Conservation (phyloP, 306 rosid genomes). For the Prunus armeniaca region DNA sequence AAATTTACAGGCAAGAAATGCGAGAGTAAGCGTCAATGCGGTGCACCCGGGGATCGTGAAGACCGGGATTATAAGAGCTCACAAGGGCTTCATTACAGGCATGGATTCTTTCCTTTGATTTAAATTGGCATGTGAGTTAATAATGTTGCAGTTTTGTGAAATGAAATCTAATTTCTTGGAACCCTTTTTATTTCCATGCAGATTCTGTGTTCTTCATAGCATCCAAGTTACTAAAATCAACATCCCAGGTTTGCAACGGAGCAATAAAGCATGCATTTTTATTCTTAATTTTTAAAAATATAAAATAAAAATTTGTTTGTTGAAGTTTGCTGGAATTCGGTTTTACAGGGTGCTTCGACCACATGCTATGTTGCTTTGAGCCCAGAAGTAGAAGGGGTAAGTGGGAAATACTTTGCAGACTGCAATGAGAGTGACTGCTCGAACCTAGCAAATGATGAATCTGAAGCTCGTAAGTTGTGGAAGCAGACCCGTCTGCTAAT, state of each 20-base stretch:
- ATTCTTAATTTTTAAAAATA: no score
- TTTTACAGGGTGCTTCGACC: conserved; percentile 77
- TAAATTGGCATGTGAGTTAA: neutral
- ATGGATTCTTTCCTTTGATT: neutral
- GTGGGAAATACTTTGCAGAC: conserved; percentile 80
- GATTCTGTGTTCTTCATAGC: conserved; percentile 84
- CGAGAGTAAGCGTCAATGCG: conserved; percentile 79
- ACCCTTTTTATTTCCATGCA: conserved; percentile 36
- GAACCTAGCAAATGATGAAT: conserved; percentile 70
- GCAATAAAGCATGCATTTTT: neutral
- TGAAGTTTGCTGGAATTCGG: neutral
- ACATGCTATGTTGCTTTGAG: conserved; percentile 87
- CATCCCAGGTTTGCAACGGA: conserved; percentile 58
- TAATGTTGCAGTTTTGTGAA: neutral
- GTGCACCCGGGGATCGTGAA: conserved; percentile 91
- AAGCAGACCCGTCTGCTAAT: conserved; percentile 57
- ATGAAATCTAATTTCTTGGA: neutral
- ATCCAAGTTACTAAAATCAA: conserved; percentile 73
- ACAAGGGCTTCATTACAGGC: conserved; percentile 74
- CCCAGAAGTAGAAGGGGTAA: conserved; percentile 57
- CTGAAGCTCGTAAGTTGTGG: conserved; percentile 73
- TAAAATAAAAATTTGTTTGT: neutral
- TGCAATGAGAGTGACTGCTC: conserved; percentile 80
- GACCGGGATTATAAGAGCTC: conserved; percentile 82
- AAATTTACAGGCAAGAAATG: conserved; percentile 63